phyloP scores from a whole-genome alignment of 2,329 filamentous ascomycete species.

The Pestalotiopsis sp. region DNA sequence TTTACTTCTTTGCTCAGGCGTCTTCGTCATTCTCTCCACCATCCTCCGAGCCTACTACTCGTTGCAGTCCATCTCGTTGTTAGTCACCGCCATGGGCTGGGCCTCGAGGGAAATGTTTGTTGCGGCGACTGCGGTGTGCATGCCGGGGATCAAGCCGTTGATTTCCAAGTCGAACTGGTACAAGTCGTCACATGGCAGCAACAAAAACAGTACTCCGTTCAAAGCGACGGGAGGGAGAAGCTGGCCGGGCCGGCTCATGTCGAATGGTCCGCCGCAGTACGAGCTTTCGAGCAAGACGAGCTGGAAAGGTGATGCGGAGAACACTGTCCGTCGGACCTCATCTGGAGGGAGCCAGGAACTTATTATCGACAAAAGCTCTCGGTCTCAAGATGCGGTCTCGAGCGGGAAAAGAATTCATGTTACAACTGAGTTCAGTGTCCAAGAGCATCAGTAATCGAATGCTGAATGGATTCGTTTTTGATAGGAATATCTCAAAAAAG shows the following conservation, averaged over 20 bases:
- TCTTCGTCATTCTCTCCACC: slow-evolving; percentile 10
- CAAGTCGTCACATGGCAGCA: not conserved
- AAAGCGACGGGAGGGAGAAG: not conserved
- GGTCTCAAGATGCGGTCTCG: not conserved
- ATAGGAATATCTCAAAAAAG: too few species aligned
- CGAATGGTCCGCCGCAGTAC: not conserved
- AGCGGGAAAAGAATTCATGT: not conserved
- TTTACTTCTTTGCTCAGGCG: slow-evolving; percentile 9
- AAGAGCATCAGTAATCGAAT: not conserved
- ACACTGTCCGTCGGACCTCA: not conserved
- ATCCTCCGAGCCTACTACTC: slow-evolving; percentile 8
- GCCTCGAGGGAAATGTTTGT: slow-evolving; percentile 13
- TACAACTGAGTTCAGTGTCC: not conserved
- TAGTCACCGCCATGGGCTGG: slow-evolving; percentile 4
- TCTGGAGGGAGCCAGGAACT: not conserved
- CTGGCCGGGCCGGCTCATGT: not conserved
- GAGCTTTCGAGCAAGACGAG: not conserved
- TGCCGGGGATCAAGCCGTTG: slow-evolving; percentile 12
- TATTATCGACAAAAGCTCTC: not conserved
- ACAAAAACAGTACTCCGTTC: not conserved
- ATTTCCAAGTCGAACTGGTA: slow-evolving; percentile 11
- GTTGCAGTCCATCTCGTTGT: not conserved
- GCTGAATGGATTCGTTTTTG: too few species aligned
- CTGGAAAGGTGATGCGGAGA: not conserved
- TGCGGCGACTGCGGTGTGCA: slow-evolving; percentile 10